Conservation (phyloP, 768 basidiomycete genomes). For the Amanita brunnescens region DNA sequence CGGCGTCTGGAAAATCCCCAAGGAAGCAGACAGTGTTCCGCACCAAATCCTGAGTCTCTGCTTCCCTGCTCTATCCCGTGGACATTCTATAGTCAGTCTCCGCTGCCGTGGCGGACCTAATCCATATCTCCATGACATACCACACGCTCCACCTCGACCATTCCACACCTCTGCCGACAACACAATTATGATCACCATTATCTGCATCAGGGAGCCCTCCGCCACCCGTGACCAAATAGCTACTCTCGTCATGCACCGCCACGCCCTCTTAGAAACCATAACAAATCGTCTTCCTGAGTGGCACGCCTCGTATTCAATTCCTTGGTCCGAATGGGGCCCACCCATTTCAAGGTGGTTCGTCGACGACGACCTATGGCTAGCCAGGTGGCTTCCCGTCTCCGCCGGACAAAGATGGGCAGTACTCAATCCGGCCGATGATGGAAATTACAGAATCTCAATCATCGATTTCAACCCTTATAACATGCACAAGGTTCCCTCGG, state of each 20-base stretch:
- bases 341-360: constrained; percentile 24
- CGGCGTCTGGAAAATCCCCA: constrained; percentile 28
- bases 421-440: constrained; percentile 1
- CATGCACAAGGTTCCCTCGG: too few species aligned
- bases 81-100: not conserved
- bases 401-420: constrained; percentile 25
- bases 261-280: not conserved
- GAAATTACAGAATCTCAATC: constrained; percentile 8
- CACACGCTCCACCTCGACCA: constrained; percentile 12
- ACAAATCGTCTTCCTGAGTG: not conserved
- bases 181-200: constrained; percentile 26
- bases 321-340: constrained; percentile 26
- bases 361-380: constrained; percentile 28
- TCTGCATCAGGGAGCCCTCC: constrained; percentile 9
- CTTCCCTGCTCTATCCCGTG: not conserved
- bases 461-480: constrained; percentile 21
- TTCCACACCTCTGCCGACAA: constrained; percentile 19
- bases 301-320: constrained; percentile 6
- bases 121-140: constrained; percentile 16
- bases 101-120: constrained; percentile 33
- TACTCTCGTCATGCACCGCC: not conserved
- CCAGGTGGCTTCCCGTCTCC: too few species aligned
- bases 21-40: constrained; percentile 6
- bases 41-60: constrained; percentile 6
- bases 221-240: not conserved